A percentile compares a stretch with the other conserved stretches of the same genome.
These are phyloP conservation scores for Sindora glabra DNA, from an alignment of 306 rosid species.

Conservation along the genomic window DNA sequence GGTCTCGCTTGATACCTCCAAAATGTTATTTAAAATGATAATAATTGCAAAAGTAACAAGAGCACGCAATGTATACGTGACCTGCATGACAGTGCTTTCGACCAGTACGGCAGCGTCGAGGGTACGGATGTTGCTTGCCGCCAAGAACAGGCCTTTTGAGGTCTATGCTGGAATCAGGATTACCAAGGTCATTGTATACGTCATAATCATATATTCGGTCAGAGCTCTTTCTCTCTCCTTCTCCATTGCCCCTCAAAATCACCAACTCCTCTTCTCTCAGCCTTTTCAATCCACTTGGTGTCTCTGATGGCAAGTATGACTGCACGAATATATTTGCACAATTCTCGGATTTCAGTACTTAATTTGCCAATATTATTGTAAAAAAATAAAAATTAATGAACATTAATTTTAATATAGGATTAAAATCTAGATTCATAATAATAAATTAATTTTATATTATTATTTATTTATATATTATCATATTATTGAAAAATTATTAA, in stretches of 20 bases:
- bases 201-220: conserved; percentile 66
- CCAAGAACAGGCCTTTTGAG: conserved; percentile 53
- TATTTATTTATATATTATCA: no score
- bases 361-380: no score
- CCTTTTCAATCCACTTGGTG: conserved; percentile 54
- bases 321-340: no score
- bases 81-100: conserved; percentile 32
- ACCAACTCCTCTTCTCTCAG: conserved; percentile 37
- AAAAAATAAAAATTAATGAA: no score
- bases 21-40: no score
- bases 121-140: conserved; percentile 44
- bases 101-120: conserved; percentile 73
- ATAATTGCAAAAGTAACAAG: background rate
- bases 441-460: no score
- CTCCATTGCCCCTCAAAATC: conserved; percentile 42
- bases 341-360: no score
- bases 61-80: background rate
- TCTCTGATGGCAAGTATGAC: conserved; percentile 58
- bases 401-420: no score
- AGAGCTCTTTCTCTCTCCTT: conserved; percentile 34
- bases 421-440: no score
- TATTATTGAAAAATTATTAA: no score
- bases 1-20: no score
- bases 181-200: conserved; percentile 63
- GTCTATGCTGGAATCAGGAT: conserved; percentile 18